Evolutionary conservation across 192 early-diverging fungal species (phyloP), one percentile per base, ranked within the genome.

Genomic region (Coemansia sp.): DNA sequence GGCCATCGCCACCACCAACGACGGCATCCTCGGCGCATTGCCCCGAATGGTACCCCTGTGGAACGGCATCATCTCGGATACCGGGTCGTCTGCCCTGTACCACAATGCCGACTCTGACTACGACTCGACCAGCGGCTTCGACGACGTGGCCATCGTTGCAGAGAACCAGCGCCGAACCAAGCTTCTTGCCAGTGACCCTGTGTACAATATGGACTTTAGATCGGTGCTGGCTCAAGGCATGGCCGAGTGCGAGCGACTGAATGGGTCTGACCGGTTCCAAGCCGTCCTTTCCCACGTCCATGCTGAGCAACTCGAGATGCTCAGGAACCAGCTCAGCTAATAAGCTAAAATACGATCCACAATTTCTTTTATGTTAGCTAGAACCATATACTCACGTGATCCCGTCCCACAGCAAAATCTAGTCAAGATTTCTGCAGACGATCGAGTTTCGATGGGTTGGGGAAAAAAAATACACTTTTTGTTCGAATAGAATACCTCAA

Each of bases 21-120:
- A 71, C 29, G 72, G 77, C 2, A 34, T 80, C 9, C 59, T 80
- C 6, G 48, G 62, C 41, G 59, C 34, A 13, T 34, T 80, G 33
- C 72, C 72, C 17, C 38, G 62, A 43, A 74, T 74, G 72, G 72
- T 80, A n/a, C 77, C 77, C 1, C 54, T 80, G 15, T 80, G 77
- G 77, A 80, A 70, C 63, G 77, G 71, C 5, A 65, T 80, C 5
- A 71, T 80, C 32, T 71, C 72, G 1, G 65, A 71, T 36, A 80
- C 72, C 0, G 77, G 71, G n/a, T 56, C 62, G 19, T 80, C 77
- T 2, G 53, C 67, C 14, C 64, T 71, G 6, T 65, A 71, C 43
- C 65, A 65, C 59, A 25, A 9, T 6, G 14, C 50, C 2, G 74
- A 65, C n/a, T 59, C 56, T 5, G 77, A 74, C 42, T 61, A 68